Conservation (phyloP, 768 basidiomycete species). For the Cubamyces lactineus region DNA sequence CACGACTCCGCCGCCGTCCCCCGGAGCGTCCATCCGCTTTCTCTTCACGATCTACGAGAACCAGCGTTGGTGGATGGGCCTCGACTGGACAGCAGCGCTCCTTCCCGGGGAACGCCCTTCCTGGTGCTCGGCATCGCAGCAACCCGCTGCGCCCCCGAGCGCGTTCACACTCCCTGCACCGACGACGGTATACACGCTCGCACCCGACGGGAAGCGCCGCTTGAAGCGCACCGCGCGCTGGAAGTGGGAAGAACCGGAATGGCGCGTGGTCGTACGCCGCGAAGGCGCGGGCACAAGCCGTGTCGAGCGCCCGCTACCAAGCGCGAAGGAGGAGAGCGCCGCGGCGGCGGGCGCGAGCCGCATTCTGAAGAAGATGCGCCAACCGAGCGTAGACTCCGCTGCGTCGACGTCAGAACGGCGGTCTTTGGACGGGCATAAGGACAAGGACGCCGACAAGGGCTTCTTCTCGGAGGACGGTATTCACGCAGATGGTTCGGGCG, state of each 20-base stretch:
- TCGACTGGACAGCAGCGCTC: slow-evolving; percentile 94
- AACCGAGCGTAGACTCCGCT: slow-evolving; percentile 39
- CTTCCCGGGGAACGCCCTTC: slow-evolving; percentile 89
- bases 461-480: slow-evolving; percentile 26
- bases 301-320: slow-evolving; percentile 65
- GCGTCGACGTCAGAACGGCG: slow-evolving; percentile 5
- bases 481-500: background rate
- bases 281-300: slow-evolving; percentile 58
- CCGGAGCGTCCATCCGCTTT: slow-evolving; percentile 56
- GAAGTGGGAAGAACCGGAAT: slow-evolving; percentile 92
- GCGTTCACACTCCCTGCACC: slow-evolving; percentile 68
- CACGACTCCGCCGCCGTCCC: background rate
- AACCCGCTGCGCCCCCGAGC: slow-evolving; percentile 70
- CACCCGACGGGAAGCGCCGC: slow-evolving; percentile 36
- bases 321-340: slow-evolving; percentile 47
- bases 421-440: background rate
- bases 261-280: slow-evolving; percentile 70
- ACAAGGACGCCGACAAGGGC: slow-evolving; percentile 11
- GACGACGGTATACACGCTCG: slow-evolving; percentile 58
- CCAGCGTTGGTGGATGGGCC: slow-evolving; percentile 97
- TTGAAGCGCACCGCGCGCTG: slow-evolving; percentile 79
- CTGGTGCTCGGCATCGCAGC: slow-evolving; percentile 68
- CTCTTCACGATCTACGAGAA: slow-evolving; percentile 92
- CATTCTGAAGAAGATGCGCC: slow-evolving; percentile 49
- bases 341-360: slow-evolving; percentile 32